phyloP scores from a whole-genome alignment of 2,329 filamentous ascomycete genomes.

The Neonectria magnoliae region DNA sequence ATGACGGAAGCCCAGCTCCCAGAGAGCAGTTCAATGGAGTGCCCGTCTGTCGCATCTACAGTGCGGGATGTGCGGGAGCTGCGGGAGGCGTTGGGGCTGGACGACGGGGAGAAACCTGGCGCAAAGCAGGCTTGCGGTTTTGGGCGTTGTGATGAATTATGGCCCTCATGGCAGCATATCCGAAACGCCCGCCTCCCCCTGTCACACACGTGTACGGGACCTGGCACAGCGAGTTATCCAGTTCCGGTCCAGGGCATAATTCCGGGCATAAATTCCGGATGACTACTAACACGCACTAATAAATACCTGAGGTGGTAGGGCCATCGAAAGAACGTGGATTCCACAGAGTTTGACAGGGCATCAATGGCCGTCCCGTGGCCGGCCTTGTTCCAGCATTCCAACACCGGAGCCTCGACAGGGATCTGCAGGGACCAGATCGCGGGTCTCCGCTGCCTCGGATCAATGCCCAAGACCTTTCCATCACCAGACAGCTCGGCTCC shows the following conservation, averaged over 20 bases:
- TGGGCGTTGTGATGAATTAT: not conserved
- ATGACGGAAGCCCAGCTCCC: not conserved
- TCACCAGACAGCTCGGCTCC: not conserved
- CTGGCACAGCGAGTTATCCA: not conserved
- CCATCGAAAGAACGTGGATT: not conserved
- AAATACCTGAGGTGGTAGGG: not conserved
- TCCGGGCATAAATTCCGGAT: conserved; percentile 17
- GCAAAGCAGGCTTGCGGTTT: not conserved
- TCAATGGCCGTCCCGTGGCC: conserved; percentile 7
- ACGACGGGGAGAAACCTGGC: not conserved
- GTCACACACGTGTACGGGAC: conserved; percentile 39
- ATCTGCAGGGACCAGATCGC: conserved; percentile 22
- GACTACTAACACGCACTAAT: not conserved
- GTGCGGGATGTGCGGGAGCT: conserved; percentile 6
- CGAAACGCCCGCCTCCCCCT: conserved; percentile 36
- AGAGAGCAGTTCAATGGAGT: not conserved
- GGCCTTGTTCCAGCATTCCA: conserved; percentile 3
- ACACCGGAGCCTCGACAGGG: conserved; percentile 9
- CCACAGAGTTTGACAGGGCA: conserved; percentile 4
- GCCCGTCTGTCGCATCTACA: conserved; percentile 17
- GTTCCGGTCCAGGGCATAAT: conserved; percentile 15
- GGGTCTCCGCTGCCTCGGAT: conserved; percentile 22
- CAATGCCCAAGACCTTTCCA: conserved; percentile 18
- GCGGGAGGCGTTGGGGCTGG: conserved; percentile 20
- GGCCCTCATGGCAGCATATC: conserved; percentile 23